Evolutionary conservation across 768 basidiomycete genomes (phyloP), one percentile per base, ranked within the genome.

Genomic region (Clathrus columnatus): DNA sequence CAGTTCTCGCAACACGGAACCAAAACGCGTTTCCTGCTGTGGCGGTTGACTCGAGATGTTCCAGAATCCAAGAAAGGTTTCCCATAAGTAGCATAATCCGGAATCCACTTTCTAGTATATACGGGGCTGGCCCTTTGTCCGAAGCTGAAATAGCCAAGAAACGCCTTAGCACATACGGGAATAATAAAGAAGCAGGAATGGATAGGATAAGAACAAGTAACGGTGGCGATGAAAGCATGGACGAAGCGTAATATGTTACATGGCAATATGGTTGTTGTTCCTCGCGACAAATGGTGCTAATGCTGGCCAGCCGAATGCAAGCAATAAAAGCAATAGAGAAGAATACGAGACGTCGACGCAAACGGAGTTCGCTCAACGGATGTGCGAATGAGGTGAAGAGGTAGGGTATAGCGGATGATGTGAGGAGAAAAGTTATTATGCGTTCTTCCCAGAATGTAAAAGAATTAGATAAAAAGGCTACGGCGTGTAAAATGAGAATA

Each of bases 371-470:
- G 4, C 72, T 61, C 6, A 80, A 84, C 1, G 89, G 85, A 0
- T 88, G 85, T 0, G 78, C 70, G 53, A 91, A 70, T 0, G 87
- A 85, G 48, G 73, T 74, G 28, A 86, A 63, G 58, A 87, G 70
- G 57, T 71, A 73, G 0, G 84, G 82, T 10, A 81, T 68, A 32
- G 91, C 70, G 28, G 81, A 86, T 32, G 79, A 79, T 44, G 84
- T 65, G 57, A 84, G 71, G 52, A 98, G 76, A 76, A 84, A 94
- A 7, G 83, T 79, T 10, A 87, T 75, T 54, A 90, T 73, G 28
- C 79, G 79, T 66, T 97, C 94, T 77, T 99, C 96, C 92, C 93
- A 97, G 67, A 98, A 80, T n/a, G 89, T 91, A 73, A 91, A 95
- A 0, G 93, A 96, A 72, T 98, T 98, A 23, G 93, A 95, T 16